Evolutionary conservation across 192 early-diverging fungal species (phyloP), one percentile per base, ranked within the genome.

Genomic region (Coemansia sp.): DNA sequence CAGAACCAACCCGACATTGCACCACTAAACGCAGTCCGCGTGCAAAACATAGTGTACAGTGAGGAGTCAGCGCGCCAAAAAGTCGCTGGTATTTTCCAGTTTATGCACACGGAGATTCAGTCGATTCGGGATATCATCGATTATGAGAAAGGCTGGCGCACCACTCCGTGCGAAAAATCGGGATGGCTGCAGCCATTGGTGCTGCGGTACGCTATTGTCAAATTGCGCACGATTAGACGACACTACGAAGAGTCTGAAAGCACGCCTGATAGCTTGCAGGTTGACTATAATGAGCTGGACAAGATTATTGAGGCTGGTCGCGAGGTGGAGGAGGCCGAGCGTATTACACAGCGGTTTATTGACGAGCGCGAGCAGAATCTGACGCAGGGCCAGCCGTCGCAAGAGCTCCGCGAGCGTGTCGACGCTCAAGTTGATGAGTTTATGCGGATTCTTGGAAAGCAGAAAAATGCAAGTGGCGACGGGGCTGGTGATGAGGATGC

Each of bases 121-220:
- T 19, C 49, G n/a, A 59, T 81, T 38, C 28, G 26, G 8, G 59
- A 68, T 5, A 68, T 81, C 9, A 28, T 81, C 28, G 66, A 71
- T 3, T 81, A 81, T 15, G 19, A 62, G 2, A 28, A n/a, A 5
- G 78, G 72, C 5, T 54, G 68, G 51, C 65, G 78, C 5, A 57
- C 37, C 23, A 62, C 17, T 1, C 59, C 68, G 7, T 71, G 72
- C 50, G 59, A 81, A 28, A 37, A 60, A 7, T 74, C 78, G 47
- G 78, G 78, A 28, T 81, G 78, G 78, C 58, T 81, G 17, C 62
- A 74, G 12, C 48, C 50, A 2, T 67, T 72, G 15, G 12, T 81
- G 20, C 11, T 57, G 50, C 48, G 59, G 26, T 23, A 40, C 15
- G 74, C 71, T 12, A 72, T 68, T 20, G 4, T 2, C 10, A 74